Base-by-base conservation (phyloP, 441 rosid species). In the Rhodomyrtus psidioides region DNA sequence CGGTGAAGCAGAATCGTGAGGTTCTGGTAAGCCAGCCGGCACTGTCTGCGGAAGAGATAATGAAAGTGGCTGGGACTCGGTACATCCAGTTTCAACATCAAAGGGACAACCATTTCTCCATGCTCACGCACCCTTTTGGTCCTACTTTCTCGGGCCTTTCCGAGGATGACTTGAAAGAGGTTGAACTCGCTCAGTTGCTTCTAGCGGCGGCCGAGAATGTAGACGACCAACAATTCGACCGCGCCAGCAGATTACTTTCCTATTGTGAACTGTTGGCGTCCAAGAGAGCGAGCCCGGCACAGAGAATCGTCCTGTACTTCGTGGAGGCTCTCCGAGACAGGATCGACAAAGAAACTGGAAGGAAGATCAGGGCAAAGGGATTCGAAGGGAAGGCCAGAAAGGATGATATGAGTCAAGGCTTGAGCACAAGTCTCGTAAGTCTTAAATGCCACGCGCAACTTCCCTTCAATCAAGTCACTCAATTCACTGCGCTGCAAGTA, bases 191-290 rank as follows among this genome's bases (percentile, higher is more conserved):
- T 42, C 92, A 89, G 59, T 90, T 94, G 15, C 93, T 94, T 26
- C 88, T 94, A 1, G 90, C 94, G 2, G 91, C 94, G 0, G 93
- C 95, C 0, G 94, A 94, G 92, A 93, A 92, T 82, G 91, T 93
- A 2, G 92, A 91, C 15, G 81, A 90, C 83, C 90, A 42, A 21
- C 93, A 91, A 81, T 88, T 88, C 17, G 94, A 94, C 57, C 87
- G 92, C 0, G 95, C 94, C 6, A 86, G 86, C 85, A 87, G 90
- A 62, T 76, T 94, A 86, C 92, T 93, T 28, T 82, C 91, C 0
- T 88, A 88, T 34, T 92, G 95, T 42, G 93, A 92, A 53, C 85
- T 92, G 93, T 87, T 88, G 60, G 91, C 94, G 6, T 90, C 90
- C 0, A 87, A 90, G 85, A 76, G 87, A 83, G 89, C 88, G 12